phyloP scores from a whole-genome alignment of 805 yeast species.

The Hagleromyces aurorensis region DNA sequence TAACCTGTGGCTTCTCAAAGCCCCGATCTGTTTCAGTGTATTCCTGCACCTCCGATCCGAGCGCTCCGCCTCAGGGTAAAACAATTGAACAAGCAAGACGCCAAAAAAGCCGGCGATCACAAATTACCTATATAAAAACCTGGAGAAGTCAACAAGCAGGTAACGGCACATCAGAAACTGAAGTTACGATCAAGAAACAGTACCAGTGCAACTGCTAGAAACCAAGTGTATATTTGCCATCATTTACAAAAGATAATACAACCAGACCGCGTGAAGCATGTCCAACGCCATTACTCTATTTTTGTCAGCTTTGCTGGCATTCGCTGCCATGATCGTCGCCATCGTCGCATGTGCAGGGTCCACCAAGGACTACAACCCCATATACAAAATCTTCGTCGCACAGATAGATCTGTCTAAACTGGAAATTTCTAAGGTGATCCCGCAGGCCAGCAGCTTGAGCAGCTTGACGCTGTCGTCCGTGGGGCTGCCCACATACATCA shows the following conservation, averaged over 20 bases:
- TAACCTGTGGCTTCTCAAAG: too few relatives aligned
- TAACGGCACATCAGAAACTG: neutral
- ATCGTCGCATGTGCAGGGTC: slow-evolving; percentile 48
- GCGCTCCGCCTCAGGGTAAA: too few relatives aligned
- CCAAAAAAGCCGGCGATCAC: too few relatives aligned
- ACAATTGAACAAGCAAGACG: too few relatives aligned
- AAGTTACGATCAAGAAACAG: too few relatives aligned
- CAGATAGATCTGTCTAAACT: slow-evolving; percentile 38
- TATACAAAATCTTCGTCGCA: slow-evolving; percentile 41
- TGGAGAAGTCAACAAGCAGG: neutral
- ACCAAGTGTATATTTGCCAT: too few relatives aligned
- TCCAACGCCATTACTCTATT: slow-evolving; percentile 16
- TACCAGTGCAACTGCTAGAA: too few relatives aligned
- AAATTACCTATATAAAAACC: too few relatives aligned
- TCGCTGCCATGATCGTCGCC: slow-evolving; percentile 40
- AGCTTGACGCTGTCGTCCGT: slow-evolving; percentile 11
- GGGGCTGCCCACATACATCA: slow-evolving; percentile 39
- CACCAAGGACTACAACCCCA: slow-evolving; percentile 34
- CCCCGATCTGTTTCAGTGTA: too few relatives aligned
- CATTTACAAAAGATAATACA: too few relatives aligned
- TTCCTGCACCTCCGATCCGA: too few relatives aligned
- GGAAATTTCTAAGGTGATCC: slow-evolving; percentile 12
- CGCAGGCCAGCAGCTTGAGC: slow-evolving; percentile 5
- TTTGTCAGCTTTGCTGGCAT: slow-evolving; percentile 26
- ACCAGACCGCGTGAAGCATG: too few relatives aligned